A percentile compares a stretch with the other conserved stretches of the same genome.
Conservation (phyloP, 495 filamentous ascomycete genomes). For the Neurospora sp. region DNA sequence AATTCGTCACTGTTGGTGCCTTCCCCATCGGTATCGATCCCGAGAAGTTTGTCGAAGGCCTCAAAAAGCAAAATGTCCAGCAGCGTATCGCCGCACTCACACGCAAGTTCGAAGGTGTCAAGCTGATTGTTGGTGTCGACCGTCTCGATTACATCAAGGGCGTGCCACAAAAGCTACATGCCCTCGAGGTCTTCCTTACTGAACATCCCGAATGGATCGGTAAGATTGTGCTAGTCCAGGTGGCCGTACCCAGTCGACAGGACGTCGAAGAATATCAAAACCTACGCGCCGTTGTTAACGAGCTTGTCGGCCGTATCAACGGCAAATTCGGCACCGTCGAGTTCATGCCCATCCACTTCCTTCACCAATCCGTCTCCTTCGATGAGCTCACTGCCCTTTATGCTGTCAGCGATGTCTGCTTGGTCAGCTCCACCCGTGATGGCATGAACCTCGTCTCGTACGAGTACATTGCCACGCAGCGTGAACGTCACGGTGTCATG, state of each 20-base stretch:
- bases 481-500: constrained; percentile 74
- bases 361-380: constrained; percentile 82
- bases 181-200: constrained; percentile 79
- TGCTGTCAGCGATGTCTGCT: constrained; percentile 77
- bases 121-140: constrained; percentile 88
- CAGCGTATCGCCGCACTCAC: constrained; percentile 66
- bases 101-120: constrained; percentile 74
- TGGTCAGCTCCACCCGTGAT: constrained; percentile 84
- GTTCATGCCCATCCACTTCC: constrained; percentile 88
- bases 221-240: constrained; percentile 85
- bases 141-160: constrained; percentile 94
- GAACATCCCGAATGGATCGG: constrained; percentile 88
- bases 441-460: constrained; percentile 97
- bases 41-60: constrained; percentile 81
- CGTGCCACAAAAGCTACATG: constrained; percentile 87
- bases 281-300: constrained; percentile 77
- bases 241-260: constrained; percentile 81
- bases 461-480: constrained; percentile 88
- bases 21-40: constrained; percentile 96
- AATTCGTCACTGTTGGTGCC: constrained; percentile 61
- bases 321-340: constrained; percentile 88
- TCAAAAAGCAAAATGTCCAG: constrained; percentile 70
- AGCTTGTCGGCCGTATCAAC: constrained; percentile 84
- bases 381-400: constrained; percentile 90
- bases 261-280: constrained; percentile 97